A percentile compares a stretch with the other conserved stretches of the same genome.
Evolutionary conservation across 2,329 filamentous ascomycete genomes (phyloP).

Genomic region (Emericellopsis atlantica): DNA sequence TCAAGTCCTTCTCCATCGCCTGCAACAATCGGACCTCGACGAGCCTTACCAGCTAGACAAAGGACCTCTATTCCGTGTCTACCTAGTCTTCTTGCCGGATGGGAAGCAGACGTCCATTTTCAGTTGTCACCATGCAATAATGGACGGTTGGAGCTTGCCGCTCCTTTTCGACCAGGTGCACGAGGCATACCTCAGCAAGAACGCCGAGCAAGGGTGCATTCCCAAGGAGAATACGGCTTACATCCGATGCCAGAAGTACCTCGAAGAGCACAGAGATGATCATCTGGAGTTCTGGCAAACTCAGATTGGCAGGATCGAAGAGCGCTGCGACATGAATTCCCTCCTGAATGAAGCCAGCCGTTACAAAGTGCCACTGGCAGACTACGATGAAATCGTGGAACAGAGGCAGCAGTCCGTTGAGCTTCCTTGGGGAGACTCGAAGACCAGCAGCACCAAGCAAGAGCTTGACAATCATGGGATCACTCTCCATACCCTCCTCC

Average conservation of each 20-base stretch:
- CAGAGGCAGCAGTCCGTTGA: neutral
- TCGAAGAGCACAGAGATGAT: neutral
- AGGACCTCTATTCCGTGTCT: neutral
- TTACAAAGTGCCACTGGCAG: conserved; percentile 1
- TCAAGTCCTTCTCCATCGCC: too few relatives aligned
- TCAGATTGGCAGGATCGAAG: neutral
- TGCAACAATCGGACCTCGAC: neutral
- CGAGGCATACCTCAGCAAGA: neutral
- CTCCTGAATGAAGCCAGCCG: conserved; percentile 1
- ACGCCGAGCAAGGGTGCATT: too few relatives aligned
- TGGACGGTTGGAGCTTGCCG: conserved; percentile 1
- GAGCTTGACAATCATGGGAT: neutral
- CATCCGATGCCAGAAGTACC: neutral
- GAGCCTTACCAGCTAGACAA: neutral
- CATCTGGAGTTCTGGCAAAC: conserved; percentile 1
- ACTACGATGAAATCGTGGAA: neutral
- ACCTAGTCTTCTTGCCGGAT: neutral
- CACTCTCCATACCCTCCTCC: conserved; percentile 1
- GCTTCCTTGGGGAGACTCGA: neutral
- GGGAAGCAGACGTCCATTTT: neutral
- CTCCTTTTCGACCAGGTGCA: conserved; percentile 1
- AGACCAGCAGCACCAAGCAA: neutral
- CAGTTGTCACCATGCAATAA: neutral
- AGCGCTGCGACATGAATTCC: conserved; percentile 1
- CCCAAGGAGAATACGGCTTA: neutral